Conservation (phyloP, 2,329 filamentous ascomycete genomes). For the Phialophora chinensis region DNA sequence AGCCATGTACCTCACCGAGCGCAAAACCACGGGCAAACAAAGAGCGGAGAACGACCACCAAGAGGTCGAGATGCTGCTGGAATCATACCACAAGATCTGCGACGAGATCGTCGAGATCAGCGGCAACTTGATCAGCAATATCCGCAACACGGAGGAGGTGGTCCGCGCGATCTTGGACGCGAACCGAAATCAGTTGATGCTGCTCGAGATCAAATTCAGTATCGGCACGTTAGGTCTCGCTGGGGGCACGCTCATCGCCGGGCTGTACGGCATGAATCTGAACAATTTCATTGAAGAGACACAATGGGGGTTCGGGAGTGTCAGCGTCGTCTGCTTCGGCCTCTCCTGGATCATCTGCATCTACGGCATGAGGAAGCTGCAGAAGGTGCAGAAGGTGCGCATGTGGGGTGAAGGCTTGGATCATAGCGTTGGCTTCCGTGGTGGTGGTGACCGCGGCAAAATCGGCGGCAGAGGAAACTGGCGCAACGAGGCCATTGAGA, state of each 20-base stretch:
- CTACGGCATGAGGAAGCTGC: conserved; percentile 82
- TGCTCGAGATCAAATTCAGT: conserved; percentile 94
- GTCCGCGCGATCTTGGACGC: conserved; percentile 97
- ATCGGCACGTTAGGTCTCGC: conserved; percentile 94
- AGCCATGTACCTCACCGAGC: conserved; percentile 94
- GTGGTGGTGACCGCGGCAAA: conserved; percentile 6
- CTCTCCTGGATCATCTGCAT: conserved; percentile 79
- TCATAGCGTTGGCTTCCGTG: conserved; percentile 36
- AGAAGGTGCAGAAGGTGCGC: conserved; percentile 83
- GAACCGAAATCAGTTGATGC: conserved; percentile 97
- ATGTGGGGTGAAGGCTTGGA: conserved; percentile 72
- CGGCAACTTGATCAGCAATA: conserved; percentile 89
- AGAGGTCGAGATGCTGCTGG: conserved; percentile 94
- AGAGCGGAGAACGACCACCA: conserved; percentile 86
- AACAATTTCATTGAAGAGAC: conserved; percentile 99
- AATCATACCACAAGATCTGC: conserved; percentile 96
- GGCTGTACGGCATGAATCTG: conserved; percentile 99
- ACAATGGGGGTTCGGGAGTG: conserved; percentile 78
- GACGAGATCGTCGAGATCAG: conserved; percentile 98
- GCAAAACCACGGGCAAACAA: conserved; percentile 69
- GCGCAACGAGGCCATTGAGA: conserved; percentile 53
- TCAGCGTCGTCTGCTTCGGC: conserved; percentile 72
- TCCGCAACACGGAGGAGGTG: conserved; percentile 97
- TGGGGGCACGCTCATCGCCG: conserved; percentile 91
- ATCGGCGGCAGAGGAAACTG: conserved; percentile 44